phyloP scores from a whole-genome alignment of 176 grass and related monocot genomes.

The Eleusine coracana region DNA sequence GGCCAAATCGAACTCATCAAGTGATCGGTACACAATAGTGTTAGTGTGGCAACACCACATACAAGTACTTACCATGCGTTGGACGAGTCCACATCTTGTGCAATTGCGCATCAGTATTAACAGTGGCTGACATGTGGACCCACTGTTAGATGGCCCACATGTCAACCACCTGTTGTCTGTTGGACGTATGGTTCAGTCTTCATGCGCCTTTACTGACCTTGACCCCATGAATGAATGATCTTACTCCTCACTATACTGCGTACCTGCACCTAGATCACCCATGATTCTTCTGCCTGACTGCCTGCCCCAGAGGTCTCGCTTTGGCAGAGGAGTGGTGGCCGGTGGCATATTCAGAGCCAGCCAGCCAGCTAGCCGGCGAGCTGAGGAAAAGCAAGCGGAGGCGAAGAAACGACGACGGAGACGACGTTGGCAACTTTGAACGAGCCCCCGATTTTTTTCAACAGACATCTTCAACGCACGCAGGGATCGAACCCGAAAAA shows the following conservation, averaged over 20 bases:
- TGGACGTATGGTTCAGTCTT: neutral
- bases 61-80: neutral
- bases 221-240: neutral
- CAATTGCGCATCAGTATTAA: no score
- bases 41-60: neutral
- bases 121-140: no score
- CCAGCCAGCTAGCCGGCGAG: neutral
- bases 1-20: neutral
- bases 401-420: neutral
- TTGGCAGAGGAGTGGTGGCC: slow-evolving; percentile 11
- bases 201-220: neutral
- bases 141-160: no score
- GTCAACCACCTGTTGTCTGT: no score
- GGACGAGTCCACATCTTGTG: no score
- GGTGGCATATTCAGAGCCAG: slow-evolving; percentile 20
- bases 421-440: slow-evolving; percentile 44
- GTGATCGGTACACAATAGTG: neutral
- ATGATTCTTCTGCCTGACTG: slow-evolving; percentile 17
- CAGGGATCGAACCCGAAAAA: slow-evolving; percentile 16
- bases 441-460: neutral
- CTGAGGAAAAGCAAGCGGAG: neutral
- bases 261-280: slow-evolving; percentile 27
- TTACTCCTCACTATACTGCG: neutral
- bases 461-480: slow-evolving; percentile 41
- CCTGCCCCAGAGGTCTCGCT: neutral